Evolutionary conservation across 768 basidiomycete species (phyloP).

Genomic region (Butyriboletus loyo): DNA sequence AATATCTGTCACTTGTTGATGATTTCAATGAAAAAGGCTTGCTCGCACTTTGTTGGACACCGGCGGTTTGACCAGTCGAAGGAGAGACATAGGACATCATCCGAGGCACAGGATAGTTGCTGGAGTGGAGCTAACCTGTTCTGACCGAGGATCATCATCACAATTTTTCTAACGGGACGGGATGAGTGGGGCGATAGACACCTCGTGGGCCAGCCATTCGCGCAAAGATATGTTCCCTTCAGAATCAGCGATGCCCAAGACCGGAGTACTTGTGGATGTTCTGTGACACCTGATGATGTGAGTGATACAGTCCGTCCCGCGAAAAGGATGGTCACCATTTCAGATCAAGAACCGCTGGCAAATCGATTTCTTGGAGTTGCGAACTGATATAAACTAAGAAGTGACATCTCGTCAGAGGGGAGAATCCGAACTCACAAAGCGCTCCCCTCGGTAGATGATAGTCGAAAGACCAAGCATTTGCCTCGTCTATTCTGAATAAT

Average conservation of each 20-base stretch:
- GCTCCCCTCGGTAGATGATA: constrained; percentile 32
- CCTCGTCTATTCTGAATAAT: constrained; percentile 52
- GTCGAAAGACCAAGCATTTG: constrained; percentile 67
- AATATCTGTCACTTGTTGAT: not conserved
- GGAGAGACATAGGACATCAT: constrained; percentile 77
- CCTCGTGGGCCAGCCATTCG: constrained; percentile 50
- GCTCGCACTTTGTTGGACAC: constrained; percentile 42
- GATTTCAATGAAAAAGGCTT: constrained; percentile 1
- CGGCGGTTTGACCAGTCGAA: constrained; percentile 89
- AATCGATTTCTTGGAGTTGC: constrained; percentile 63
- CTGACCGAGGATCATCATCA: constrained; percentile 29
- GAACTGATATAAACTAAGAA: constrained; percentile 33
- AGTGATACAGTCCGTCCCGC: not conserved
- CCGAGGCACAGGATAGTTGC: constrained; percentile 45
- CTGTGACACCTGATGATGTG: constrained; percentile 55
- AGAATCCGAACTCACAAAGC: constrained; percentile 34
- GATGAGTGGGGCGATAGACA: constrained; percentile 17
- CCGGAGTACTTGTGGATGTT: constrained; percentile 37
- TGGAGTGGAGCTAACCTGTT: constrained; percentile 38
- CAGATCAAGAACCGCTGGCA: constrained; percentile 87
- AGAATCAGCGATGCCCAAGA: constrained; percentile 79
- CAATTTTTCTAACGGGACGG: not conserved
- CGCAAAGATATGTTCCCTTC: constrained; percentile 75
- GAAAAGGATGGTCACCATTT: constrained; percentile 68
- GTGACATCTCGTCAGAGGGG: not conserved